These are phyloP conservation scores for Chrysoporthe puriensis DNA, from an alignment of 2,329 filamentous ascomycete species.

Conservation along the genomic window DNA sequence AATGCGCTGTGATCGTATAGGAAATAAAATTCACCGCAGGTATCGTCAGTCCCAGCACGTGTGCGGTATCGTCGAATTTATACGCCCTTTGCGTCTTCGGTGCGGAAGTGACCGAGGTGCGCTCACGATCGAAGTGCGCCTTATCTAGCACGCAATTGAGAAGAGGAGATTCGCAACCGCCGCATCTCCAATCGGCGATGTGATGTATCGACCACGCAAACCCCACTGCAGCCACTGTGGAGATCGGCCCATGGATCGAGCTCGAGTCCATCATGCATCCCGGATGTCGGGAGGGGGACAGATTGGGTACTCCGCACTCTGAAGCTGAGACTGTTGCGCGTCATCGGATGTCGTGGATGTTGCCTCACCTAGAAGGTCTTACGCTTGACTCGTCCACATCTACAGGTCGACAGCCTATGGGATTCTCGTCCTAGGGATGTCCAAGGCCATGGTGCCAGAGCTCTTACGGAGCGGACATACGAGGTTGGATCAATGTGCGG, in stretches of 20 bases:
- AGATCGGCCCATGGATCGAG: constrained; percentile 13
- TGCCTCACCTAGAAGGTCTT: constrained; percentile 4
- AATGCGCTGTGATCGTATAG: too few relatives aligned
- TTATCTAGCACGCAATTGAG: constrained; percentile 22
- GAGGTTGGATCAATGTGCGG: background rate
- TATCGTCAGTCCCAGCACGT: too few relatives aligned
- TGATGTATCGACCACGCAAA: background rate
- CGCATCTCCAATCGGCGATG: constrained; percentile 5
- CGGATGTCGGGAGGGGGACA: background rate
- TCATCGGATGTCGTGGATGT: constrained; percentile 20
- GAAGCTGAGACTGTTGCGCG: too few relatives aligned
- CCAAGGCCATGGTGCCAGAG: background rate
- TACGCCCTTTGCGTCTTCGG: background rate
- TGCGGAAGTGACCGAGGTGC: background rate
- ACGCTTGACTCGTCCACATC: background rate
- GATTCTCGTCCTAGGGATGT: background rate
- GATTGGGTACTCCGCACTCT: too few relatives aligned
- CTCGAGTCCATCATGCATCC: background rate
- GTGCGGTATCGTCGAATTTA: too few relatives aligned
- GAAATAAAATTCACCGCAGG: too few relatives aligned
- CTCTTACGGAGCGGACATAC: background rate
- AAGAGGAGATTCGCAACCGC: constrained; percentile 22
- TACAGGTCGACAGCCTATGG: background rate
- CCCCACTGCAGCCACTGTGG: constrained; percentile 5
- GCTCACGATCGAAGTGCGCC: background rate